Percentiles rank a stretch among this genome's conserved stretches.
These are phyloP conservation scores for Lachnellula willkommii DNA, from an alignment of 2,329 filamentous ascomycete species.

Conservation along the genomic window DNA sequence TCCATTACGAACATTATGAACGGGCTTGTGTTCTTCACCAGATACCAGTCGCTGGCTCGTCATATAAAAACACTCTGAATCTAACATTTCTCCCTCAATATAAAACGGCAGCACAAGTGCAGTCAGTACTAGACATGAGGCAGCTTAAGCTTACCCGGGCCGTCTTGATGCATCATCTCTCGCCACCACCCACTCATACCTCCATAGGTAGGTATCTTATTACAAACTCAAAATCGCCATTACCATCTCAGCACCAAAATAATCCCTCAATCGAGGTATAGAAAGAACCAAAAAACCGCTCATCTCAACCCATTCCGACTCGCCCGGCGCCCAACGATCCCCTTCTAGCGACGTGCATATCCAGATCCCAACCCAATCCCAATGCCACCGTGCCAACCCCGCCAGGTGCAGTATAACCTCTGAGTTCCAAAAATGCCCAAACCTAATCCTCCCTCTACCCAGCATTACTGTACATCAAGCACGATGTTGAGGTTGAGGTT, in stretches of 20 bases:
- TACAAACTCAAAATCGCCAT: neutral
- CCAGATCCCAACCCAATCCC: too few species aligned
- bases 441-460: too few species aligned
- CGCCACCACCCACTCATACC: neutral
- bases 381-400: too few species aligned
- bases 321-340: too few species aligned
- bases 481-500: too few species aligned
- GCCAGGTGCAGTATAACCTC: too few species aligned
- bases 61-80: neutral
- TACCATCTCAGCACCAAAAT: neutral
- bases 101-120: neutral
- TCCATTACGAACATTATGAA: too few species aligned
- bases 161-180: neutral
- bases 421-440: too few species aligned
- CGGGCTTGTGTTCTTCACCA: neutral
- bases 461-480: too few species aligned
- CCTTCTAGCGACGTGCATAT: too few species aligned
- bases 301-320: too few species aligned
- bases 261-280: neutral
- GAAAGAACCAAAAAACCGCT: neutral
- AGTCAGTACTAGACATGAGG: too few species aligned
- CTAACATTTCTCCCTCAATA: neutral
- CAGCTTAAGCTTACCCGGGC: neutral
- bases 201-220: neutral
- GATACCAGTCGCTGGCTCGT: neutral